Base-by-base conservation (phyloP, 2,329 filamentous ascomycete genomes). In the Cryoendolithus antarcticus region DNA sequence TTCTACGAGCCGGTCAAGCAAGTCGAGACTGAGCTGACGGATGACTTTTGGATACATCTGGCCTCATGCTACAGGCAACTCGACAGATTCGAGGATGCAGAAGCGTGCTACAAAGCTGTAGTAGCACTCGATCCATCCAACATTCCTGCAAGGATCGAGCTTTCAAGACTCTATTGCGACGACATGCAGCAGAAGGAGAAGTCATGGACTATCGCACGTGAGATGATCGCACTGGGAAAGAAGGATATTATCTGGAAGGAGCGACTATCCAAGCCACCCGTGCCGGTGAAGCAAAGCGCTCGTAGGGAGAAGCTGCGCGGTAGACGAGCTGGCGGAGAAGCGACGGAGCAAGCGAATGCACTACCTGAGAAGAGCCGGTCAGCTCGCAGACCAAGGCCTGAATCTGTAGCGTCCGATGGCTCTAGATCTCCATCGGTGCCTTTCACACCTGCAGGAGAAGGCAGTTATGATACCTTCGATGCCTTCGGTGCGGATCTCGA, bases 101-200 rank as follows among this genome's bases (percentile, higher is more conserved):
- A 89, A 52, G 77, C 82, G 46, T 82, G 77, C 54, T 91, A 88
- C 51, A 71, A 85, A 15, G 75, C 75, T 2, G 76, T 88, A 8
- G 76, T 86, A 30, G 75, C 85, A 37, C 71, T 77, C 43, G 82
- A 93, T 45, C 66, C 77, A 33, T 68, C 75, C 31, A 78, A 81
- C 42, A 77, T 89, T 35, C 80, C 86, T 45, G 83, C 85, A 30
- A 79, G 85, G 30, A 76, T 83, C 24, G 76, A 85, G 50, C 68
- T 95, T 7, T 85, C 85, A 9, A 86, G 82, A 51, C 75, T 95
- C 59, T 94, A 93, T 53, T 85, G 93, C 56, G 56, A 44, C 46
- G 76, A 72, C 46, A 72, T 73, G 33, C 78, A 78, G 45, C 75
- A 80, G 62, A 77, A 74, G 13, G 81, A 86, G 51, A 77, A 85